Evolutionary conservation across 106 monocot genomes (phyloP).

Genomic region (Iris macrosiphon): DNA sequence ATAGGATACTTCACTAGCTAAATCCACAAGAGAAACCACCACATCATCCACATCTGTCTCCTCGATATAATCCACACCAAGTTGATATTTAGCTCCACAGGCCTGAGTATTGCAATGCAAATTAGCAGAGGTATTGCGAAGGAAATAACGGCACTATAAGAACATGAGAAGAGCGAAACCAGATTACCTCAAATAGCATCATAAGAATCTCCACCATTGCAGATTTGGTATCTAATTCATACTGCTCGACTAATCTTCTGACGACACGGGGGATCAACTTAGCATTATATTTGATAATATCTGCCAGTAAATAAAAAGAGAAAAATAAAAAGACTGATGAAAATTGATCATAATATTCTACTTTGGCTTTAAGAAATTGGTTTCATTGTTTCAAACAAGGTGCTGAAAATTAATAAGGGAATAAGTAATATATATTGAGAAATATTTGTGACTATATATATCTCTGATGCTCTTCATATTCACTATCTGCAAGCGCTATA

Average conservation of each 20-base stretch:
- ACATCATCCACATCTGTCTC: slow-evolving; percentile 86
- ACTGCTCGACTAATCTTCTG: slow-evolving; percentile 64
- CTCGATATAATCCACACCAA: slow-evolving; percentile 51
- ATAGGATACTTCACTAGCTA: slow-evolving; percentile 77
- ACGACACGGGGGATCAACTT: slow-evolving; percentile 54
- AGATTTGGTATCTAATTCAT: slow-evolving; percentile 60
- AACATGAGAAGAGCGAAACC: neutral
- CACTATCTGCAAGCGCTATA: too few species aligned
- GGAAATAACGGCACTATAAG: neutral
- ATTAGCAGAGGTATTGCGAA: too few species aligned
- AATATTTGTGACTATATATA: too few species aligned
- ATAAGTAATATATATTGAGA: too few species aligned
- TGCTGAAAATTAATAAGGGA: too few species aligned
- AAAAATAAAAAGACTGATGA: neutral
- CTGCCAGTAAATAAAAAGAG: slow-evolving; percentile 22
- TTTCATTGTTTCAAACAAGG: neutral
- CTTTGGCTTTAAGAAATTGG: neutral
- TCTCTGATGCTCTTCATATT: too few species aligned
- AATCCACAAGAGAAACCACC: slow-evolving; percentile 68
- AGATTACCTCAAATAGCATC: slow-evolving; percentile 76
- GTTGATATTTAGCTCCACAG: slow-evolving; percentile 85
- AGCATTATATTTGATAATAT: slow-evolving; percentile 56
- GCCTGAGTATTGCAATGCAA: slow-evolving; percentile 35
- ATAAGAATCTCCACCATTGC: slow-evolving; percentile 64
- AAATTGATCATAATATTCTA: neutral